Evolutionary conservation across 208 protist species (phyloP).

Genomic region (Wallacemonas rigidus): DNA sequence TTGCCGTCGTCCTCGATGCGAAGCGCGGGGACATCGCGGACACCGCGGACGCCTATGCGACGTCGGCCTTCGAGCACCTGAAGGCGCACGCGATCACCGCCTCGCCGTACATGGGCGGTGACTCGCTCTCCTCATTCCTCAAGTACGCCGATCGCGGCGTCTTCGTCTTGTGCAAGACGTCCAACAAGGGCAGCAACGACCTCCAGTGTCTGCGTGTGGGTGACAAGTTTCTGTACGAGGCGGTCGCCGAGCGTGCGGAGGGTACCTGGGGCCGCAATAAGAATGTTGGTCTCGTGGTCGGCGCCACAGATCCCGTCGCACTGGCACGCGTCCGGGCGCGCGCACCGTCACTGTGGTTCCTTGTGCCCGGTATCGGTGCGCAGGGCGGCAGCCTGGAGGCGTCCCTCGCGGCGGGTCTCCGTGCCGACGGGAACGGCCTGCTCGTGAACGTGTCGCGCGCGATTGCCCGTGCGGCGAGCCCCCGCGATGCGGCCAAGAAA

Average conservation of each 20-base stretch:
- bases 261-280: slow-evolving; percentile 69
- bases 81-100: slow-evolving; percentile 83
- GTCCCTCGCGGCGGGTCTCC: slow-evolving; percentile 73
- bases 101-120: slow-evolving; percentile 88
- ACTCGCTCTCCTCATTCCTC: slow-evolving; percentile 82
- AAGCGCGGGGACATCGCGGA: slow-evolving; percentile 90
- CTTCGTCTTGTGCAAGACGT: slow-evolving; percentile 90
- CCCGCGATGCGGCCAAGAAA: slow-evolving; percentile 63
- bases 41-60: slow-evolving; percentile 86
- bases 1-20: slow-evolving; percentile 86
- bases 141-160: slow-evolving; percentile 75
- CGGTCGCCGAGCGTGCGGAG: slow-evolving; percentile 77
- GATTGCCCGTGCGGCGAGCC: slow-evolving; percentile 69
- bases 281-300: slow-evolving; percentile 87
- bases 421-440: slow-evolving; percentile 76
- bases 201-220: slow-evolving; percentile 71
- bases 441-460: slow-evolving; percentile 87
- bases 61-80: slow-evolving; percentile 80
- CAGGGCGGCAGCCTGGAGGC: slow-evolving; percentile 82
- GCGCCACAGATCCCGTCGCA: slow-evolving; percentile 81
- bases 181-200: slow-evolving; percentile 88
- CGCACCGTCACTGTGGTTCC: slow-evolving; percentile 86
- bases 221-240: slow-evolving; percentile 70
- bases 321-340: slow-evolving; percentile 70
- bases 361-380: slow-evolving; percentile 84